Conservation (phyloP, 768 basidiomycete genomes). For the Lentinula boryana region DNA sequence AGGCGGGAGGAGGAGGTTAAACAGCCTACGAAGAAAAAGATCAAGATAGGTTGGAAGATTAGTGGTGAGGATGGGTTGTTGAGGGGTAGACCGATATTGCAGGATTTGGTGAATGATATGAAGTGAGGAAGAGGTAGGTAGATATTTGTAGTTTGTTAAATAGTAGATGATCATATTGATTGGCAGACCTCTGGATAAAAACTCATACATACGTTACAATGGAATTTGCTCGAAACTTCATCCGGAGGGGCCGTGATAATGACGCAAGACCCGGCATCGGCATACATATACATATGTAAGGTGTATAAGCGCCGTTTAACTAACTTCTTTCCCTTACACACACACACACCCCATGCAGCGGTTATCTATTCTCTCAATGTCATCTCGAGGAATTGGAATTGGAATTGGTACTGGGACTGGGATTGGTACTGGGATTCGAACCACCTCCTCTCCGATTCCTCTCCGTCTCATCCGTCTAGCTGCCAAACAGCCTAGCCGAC, state of each 20-base stretch:
- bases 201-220: no score
- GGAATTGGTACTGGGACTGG: no score
- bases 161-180: neutral
- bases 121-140: neutral
- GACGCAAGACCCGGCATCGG: neutral
- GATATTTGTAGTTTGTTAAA: neutral
- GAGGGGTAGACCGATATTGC: constrained; percentile 52
- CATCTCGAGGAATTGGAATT: no score
- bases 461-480: neutral
- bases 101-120: constrained; percentile 48
- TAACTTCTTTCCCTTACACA: neutral
- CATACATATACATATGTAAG: no score
- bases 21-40: no score
- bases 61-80: constrained; percentile 35
- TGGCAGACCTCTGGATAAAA: no score
- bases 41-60: no score
- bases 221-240: neutral
- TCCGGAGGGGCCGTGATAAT: neutral
- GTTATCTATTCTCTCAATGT: neutral
- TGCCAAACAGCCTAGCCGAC: no score
- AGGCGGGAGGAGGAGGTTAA: no score
- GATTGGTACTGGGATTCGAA: neutral
- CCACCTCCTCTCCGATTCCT: neutral
- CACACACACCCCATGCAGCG: neutral
- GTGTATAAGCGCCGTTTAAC: neutral